phyloP scores from a whole-genome alignment of 148 eudicot species.

The Camellia lanceoleosa region DNA sequence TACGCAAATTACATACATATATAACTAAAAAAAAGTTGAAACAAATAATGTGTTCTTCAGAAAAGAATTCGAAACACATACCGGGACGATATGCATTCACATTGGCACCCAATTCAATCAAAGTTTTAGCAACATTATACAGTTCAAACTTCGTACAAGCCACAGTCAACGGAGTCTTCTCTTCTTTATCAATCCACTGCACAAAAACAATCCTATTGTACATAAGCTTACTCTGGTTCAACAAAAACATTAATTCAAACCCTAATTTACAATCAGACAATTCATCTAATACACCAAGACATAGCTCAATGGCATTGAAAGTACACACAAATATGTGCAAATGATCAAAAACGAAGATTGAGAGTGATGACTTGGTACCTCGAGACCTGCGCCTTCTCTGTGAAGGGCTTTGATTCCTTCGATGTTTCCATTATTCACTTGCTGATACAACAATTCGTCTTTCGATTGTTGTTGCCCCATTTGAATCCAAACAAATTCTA shows the following conservation, averaged over 20 bases:
- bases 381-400: conserved; percentile 79
- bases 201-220: conserved; percentile 13
- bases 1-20: background rate
- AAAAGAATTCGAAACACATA: conserved; percentile 17
- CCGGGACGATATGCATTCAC: conserved; percentile 91
- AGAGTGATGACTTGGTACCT: conserved; percentile 41
- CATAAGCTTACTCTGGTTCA: background rate
- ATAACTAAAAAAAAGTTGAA: background rate
- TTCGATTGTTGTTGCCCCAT: conserved; percentile 92
- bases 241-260: background rate
- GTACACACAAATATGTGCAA: background rate
- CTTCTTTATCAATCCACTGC: conserved; percentile 89
- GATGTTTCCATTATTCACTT: conserved; percentile 59
- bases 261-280: background rate
- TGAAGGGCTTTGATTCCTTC: conserved; percentile 77
- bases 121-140: conserved; percentile 67
- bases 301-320: background rate
- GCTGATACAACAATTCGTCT: conserved; percentile 79
- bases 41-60: background rate
- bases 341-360: background rate
- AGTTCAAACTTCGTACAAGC: conserved; percentile 71
- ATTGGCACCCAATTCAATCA: conserved; percentile 93
- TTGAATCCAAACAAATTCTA: background rate
- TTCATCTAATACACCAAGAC: background rate
- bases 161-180: conserved; percentile 80